Conservation (phyloP, 225 moss, liverwort and hornwort genomes). For the Rhytidiadelphus loreus region DNA sequence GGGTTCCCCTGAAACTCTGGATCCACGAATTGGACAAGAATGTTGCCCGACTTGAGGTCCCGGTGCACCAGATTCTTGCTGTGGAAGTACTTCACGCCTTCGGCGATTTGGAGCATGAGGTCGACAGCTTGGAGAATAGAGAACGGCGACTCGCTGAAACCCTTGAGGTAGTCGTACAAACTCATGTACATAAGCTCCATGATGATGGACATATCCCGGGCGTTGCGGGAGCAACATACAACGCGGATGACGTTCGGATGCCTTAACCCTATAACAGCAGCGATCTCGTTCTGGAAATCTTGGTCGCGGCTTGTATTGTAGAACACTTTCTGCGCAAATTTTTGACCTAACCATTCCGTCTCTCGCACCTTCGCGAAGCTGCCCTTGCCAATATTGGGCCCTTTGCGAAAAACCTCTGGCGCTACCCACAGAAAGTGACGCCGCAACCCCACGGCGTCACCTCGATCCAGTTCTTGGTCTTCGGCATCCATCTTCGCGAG, state of each 20-base stretch:
- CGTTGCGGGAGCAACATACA: background rate
- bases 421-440: background rate
- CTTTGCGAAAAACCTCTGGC: background rate
- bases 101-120: background rate
- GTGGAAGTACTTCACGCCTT: background rate
- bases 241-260: background rate
- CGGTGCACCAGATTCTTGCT: background rate
- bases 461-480: background rate
- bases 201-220: background rate
- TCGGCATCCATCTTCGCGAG: background rate
- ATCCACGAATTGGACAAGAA: background rate
- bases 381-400: background rate
- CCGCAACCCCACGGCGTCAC: background rate
- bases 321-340: background rate
- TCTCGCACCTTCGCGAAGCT: background rate
- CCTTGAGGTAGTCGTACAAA: background rate
- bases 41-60: background rate
- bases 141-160: background rate
- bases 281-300: background rate
- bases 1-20: background rate
- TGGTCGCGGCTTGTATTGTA: background rate
- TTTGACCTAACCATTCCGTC: background rate
- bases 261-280: background rate
- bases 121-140: background rate
- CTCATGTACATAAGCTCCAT: slow-evolving; percentile 13